Conservation (phyloP, 495 filamentous ascomycete species). For the Aspergillus saccharolyticus region DNA sequence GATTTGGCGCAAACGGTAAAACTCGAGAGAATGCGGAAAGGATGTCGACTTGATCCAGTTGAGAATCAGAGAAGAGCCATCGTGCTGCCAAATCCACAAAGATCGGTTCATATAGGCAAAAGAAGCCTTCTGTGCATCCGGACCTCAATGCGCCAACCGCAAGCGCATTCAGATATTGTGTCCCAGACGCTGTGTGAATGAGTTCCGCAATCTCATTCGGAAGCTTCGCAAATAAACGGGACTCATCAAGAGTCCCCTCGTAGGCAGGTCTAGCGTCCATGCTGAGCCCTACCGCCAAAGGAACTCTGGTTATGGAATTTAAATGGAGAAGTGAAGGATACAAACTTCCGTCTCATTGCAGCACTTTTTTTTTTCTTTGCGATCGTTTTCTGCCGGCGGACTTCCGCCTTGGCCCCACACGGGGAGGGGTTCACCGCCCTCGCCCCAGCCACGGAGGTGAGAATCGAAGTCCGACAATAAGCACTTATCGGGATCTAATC, state of each 20-base stretch:
- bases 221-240: conserved; percentile 47
- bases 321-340: conserved; percentile 20
- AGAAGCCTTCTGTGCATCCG: conserved; percentile 60
- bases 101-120: conserved; percentile 61
- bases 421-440: conserved; percentile 30
- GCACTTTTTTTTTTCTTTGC: conserved; percentile 32
- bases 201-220: conserved; percentile 61
- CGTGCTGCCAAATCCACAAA: conserved; percentile 76
- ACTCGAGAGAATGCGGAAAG: conserved; percentile 74
- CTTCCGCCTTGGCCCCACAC: conserved; percentile 30
- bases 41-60: conserved; percentile 43
- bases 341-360: conserved; percentile 10
- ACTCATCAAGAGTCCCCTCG: conserved; percentile 41
- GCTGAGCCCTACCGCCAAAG: conserved; percentile 35
- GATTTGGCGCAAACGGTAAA: conserved; percentile 70
- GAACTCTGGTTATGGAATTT: conserved; percentile 26
- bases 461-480: conserved; percentile 21
- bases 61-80: conserved; percentile 54
- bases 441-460: conserved; percentile 28
- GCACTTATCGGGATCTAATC: conserved; percentile 6
- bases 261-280: conserved; percentile 44
- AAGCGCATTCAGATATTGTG: conserved; percentile 65
- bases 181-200: conserved; percentile 56
- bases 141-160: conserved; percentile 62
- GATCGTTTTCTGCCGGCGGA: conserved; percentile 32